Conservation (phyloP, 805 yeast genomes). For the Naumovozyma baii region DNA sequence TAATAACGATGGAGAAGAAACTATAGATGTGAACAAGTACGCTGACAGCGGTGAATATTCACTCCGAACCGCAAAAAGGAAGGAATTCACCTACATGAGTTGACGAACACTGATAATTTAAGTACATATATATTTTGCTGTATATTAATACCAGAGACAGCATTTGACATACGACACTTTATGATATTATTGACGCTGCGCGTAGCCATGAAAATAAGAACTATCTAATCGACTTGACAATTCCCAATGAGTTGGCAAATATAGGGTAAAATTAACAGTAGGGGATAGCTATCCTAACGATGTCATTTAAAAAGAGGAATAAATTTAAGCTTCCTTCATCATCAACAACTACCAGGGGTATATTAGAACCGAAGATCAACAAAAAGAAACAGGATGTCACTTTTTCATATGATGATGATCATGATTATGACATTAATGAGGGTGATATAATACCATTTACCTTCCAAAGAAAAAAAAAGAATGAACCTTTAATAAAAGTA, state of each 20-base stretch:
- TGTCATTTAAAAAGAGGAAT: conserved; percentile 10
- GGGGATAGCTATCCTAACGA: neutral
- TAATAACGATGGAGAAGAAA: conserved; percentile 30
- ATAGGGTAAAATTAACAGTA: no score
- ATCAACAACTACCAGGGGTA: neutral
- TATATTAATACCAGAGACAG: no score
- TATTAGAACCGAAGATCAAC: no score
- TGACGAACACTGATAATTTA: conserved; percentile 17
- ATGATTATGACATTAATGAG: neutral
- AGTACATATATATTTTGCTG: no score
- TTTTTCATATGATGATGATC: neutral
- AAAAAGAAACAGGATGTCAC: no score
- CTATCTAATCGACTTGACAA: no score
- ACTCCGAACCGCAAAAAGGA: conserved; percentile 27
- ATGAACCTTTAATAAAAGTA: neutral
- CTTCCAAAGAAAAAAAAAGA: neutral
- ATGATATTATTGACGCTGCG: no score
- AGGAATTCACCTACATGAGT: neutral
- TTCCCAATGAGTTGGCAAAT: no score
- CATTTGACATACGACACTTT: no score
- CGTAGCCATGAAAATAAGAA: no score
- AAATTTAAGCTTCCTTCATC: conserved; percentile 1
- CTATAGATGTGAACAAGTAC: conserved; percentile 28
- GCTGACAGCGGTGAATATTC: conserved; percentile 39
- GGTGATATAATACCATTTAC: neutral